These are phyloP conservation scores for Oryza brachyantha DNA, from an alignment of 176 grass and related monocot species.

Conservation along the genomic window DNA sequence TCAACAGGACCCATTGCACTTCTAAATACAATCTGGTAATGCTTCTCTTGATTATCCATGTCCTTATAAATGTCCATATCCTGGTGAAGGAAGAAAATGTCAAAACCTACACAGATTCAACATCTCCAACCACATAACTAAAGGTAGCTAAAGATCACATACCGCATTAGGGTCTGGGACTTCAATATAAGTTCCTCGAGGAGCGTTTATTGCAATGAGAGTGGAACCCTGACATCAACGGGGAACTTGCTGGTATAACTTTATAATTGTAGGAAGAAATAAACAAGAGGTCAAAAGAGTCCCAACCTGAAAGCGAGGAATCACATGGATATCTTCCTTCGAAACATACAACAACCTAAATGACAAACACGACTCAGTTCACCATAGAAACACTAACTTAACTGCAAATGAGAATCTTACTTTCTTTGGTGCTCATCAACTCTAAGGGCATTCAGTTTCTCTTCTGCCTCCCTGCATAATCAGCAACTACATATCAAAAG, in stretches of 20 bases:
- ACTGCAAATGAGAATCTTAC: constrained; percentile 32
- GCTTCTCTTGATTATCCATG: constrained; percentile 51
- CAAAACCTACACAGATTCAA: constrained; percentile 14
- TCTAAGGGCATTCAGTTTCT: constrained; percentile 57
- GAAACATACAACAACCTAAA: constrained; percentile 69
- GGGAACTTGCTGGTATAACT: constrained; percentile 21
- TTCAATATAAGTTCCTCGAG: constrained; percentile 87
- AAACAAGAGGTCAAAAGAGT: neutral
- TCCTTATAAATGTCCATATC: constrained; percentile 48
- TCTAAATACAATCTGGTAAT: constrained; percentile 74
- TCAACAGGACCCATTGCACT: constrained; percentile 83
- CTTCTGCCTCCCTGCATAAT: constrained; percentile 67
- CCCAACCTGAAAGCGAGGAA: constrained; percentile 71
- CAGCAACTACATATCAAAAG: constrained; percentile 30
- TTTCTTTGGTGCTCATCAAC: constrained; percentile 61
- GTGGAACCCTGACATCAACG: constrained; percentile 60
- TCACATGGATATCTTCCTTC: constrained; percentile 68
- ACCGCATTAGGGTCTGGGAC: constrained; percentile 83
- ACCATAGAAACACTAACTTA: constrained; percentile 7
- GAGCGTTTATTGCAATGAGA: constrained; percentile 78
- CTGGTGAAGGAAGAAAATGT: constrained; percentile 35
- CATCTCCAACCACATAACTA: neutral
- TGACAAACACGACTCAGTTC: constrained; percentile 21
- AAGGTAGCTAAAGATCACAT: constrained; percentile 20
- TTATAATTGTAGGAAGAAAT: constrained; percentile 20